Evolutionary conservation across 192 early-diverging fungal genomes (phyloP).

Genomic region (Obelidium mucronatum): DNA sequence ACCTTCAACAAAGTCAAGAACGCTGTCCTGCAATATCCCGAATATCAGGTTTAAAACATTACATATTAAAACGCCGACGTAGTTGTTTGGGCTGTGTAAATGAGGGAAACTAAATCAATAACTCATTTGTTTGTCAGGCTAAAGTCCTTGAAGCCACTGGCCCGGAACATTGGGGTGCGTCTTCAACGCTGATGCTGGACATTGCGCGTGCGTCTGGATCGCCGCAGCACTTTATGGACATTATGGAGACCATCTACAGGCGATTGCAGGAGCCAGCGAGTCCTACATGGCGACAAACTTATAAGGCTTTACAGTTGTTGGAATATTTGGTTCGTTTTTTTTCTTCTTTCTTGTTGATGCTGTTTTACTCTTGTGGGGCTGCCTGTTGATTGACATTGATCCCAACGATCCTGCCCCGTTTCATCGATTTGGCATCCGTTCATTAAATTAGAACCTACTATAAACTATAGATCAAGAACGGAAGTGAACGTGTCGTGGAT

Average conservation of each 20-base stretch:
- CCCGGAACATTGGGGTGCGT: slow-evolving; percentile 94
- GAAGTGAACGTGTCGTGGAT: slow-evolving; percentile 91
- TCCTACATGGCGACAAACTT: slow-evolving; percentile 91
- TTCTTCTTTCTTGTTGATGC: neutral
- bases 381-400: too few species aligned
- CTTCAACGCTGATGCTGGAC: slow-evolving; percentile 91
- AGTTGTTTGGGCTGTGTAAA: too few species aligned
- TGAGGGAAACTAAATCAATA: too few species aligned
- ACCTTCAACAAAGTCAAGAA: slow-evolving; percentile 71
- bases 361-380: too few species aligned
- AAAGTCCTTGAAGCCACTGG: slow-evolving; percentile 82
- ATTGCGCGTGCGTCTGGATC: slow-evolving; percentile 82
- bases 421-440: too few species aligned
- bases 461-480: slow-evolving; percentile 76
- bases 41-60: slow-evolving; percentile 92
- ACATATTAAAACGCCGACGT: too few species aligned
- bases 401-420: too few species aligned
- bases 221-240: slow-evolving; percentile 93
- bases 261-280: slow-evolving; percentile 85
- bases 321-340: slow-evolving; percentile 73
- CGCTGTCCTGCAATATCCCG: slow-evolving; percentile 92
- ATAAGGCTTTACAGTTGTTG: slow-evolving; percentile 93
- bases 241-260: slow-evolving; percentile 93
- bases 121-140: too few species aligned
- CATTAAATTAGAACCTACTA: neutral